Evolutionary conservation across 345 rosid species (phyloP), one percentile per base, ranked within the genome.

Genomic region (Anastatica hierochuntica): DNA sequence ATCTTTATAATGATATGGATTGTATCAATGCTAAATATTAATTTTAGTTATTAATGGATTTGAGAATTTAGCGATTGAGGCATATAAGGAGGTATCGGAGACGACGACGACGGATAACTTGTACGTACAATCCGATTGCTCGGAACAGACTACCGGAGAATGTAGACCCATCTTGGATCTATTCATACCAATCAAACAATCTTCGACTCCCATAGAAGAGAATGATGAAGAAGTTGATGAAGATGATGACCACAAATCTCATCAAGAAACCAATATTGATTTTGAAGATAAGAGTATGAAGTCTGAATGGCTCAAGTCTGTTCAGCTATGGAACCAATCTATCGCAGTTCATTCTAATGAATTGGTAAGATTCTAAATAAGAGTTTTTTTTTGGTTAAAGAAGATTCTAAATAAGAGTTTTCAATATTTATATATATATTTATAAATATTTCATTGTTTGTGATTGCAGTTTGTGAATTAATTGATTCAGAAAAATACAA

Each of bases 271-370:
- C 7, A 15, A 55, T 35, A 59, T 65, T 4, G 69, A 53, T 36
- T 60, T 38, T 2, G 23, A 16, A 12, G 65, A 66, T 17, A 52
- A 61, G 40, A 85, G 62, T 58, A 79, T 65, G 76, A 87, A 90
- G 72, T 82, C 96, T 7, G 96, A 90, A 19, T 90, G 98, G 98
- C 98, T 92, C 62, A 82, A 82, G 76, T 87, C 96, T 75, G 98
- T 84, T 24, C 96, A 82, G 73, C 72, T 92, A 16, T 92, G 96
- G 96, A 84, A 84, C 59, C 90, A 78, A 39, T 83, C 66, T 5
- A 61, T 45, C 14, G 6, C 60, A 31, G 26, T 31, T 43, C 36
- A 33, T 10, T 26, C 64, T 11, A 43, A 40, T 16, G 40, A 41
- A 58, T n/a, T 12, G 38, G 43, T 63, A 56, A 62, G 43, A 35